phyloP scores from a whole-genome alignment of 2,329 filamentous ascomycete genomes.

The Hypoxylon sp. region DNA sequence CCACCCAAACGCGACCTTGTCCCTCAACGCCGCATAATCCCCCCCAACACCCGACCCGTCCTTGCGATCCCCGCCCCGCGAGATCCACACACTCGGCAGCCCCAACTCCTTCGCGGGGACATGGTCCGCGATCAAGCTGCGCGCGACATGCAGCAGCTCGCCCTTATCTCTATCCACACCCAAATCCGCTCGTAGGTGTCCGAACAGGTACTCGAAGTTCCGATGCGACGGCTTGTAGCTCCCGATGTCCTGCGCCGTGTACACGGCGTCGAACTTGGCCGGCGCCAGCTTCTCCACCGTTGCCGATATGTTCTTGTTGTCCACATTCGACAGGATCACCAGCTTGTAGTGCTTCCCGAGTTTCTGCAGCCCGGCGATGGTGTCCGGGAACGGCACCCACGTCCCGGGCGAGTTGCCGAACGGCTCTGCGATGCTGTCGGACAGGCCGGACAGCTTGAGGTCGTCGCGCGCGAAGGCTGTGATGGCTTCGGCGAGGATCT shows the following conservation, averaged over 20 bases:
- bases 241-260: slow-evolving; percentile 80
- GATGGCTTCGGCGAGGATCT: slow-evolving; percentile 68
- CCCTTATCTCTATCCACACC: slow-evolving; percentile 64
- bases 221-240: slow-evolving; percentile 76
- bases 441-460: slow-evolving; percentile 56
- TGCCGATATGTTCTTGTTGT: slow-evolving; percentile 54
- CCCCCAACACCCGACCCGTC: slow-evolving; percentile 41
- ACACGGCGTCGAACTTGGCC: slow-evolving; percentile 71
- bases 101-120: slow-evolving; percentile 73
- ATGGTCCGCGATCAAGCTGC: slow-evolving; percentile 78
- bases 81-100: slow-evolving; percentile 76
- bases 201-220: slow-evolving; percentile 78
- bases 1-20: slow-evolving; percentile 56
- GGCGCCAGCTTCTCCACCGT: slow-evolving; percentile 61
- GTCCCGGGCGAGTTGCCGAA: slow-evolving; percentile 67
- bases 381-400: slow-evolving; percentile 73
- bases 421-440: slow-evolving; percentile 58
- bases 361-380: slow-evolving; percentile 64
- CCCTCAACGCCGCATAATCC: slow-evolving; percentile 42
- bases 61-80: slow-evolving; percentile 61
- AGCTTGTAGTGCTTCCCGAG: slow-evolving; percentile 69
- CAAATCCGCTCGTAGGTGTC: slow-evolving; percentile 66
- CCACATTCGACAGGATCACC: slow-evolving; percentile 68
- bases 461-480: slow-evolving; percentile 62
- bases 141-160: slow-evolving; percentile 76